Base-by-base conservation (phyloP, 2,329 filamentous ascomycete species). In the Myotisia sp. region DNA sequence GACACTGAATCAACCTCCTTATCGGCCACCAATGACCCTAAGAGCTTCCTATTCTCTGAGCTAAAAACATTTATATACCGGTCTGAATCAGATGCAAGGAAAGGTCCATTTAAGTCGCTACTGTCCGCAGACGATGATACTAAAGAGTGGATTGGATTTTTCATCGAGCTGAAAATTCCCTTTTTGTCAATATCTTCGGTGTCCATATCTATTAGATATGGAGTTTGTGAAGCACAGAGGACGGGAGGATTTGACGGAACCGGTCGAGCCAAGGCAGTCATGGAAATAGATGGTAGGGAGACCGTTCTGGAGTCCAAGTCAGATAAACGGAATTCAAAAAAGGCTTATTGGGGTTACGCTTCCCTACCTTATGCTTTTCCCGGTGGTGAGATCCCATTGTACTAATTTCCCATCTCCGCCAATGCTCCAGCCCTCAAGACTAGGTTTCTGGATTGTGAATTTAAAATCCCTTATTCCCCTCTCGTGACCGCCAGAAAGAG, bases 1-100 rank as follows among this genome's bases (percentile, higher is more conserved):
- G 59, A 51, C 22, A 62, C 39, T 1, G 50, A 50, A 5, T 54
- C 46, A 9, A 67, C 58, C 33, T 66, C 64, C 19, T 59, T 60
- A 16, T 64, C 60, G 16, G 64, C 58, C 4, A 67, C 59, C n/a
- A 68, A 50, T 19, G 63, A 65, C 34, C 63, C 56, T 3, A 62
- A 51, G 12, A 64, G 54, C 39, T 58, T 62, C 24, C 57, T 53
- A 33, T 50, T 55, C 26, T 56, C 39, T 10, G 57, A 48, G 40
- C 65, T 57, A 36, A 67, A 67, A 22, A 68, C 52, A 39, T 64
- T 67, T 41, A 69, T 59, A 42, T 63, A 67, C 30, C 63, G 61
- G 40, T 65, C 64, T 9, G 55, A 53, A 43, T 68, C 64, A 18
- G 63, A 60, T 7, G 62, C 62, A 13, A 68, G 57, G 46, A 68